Conservation (phyloP, 208 protist species). For the Trypanosoma cruzi region DNA sequence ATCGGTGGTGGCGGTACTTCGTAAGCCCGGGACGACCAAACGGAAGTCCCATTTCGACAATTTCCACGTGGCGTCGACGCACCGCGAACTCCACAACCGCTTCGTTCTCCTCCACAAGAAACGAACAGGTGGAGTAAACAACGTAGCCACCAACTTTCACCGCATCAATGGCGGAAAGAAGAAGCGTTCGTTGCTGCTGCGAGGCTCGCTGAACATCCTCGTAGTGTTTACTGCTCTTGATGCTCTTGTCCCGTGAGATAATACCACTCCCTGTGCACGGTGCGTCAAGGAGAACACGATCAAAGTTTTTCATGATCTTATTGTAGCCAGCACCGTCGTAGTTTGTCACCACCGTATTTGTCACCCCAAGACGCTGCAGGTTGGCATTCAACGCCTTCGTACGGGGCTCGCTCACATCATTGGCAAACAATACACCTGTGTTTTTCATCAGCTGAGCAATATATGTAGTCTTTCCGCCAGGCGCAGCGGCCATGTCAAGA, state of each 20-base stretch:
- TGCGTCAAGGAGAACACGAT: conserved; percentile 97
- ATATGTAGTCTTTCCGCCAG: conserved; percentile 99
- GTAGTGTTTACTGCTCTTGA: conserved; percentile 94
- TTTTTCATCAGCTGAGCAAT: conserved; percentile 99
- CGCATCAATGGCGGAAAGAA: conserved; percentile 98
- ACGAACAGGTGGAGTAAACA: conserved; percentile 99
- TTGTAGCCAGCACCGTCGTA: conserved; percentile 95
- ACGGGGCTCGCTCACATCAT: conserved; percentile 97
- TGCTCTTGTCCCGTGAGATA: conserved; percentile 97
- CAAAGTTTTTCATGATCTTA: conserved; percentile 88
- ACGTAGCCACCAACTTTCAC: conserved; percentile 96
- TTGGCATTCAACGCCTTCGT: conserved; percentile 97
- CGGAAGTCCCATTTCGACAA: conserved; percentile 95
- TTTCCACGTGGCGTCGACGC: conserved; percentile 88
- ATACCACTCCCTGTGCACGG: conserved; percentile 99
- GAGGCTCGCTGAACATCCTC: conserved; percentile 93
- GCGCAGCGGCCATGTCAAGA: conserved; percentile 99
- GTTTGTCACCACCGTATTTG: conserved; percentile 95
- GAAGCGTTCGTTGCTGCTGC: conserved; percentile 96
- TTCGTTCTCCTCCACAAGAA: conserved; percentile 99
- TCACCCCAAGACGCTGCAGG: conserved; percentile 95
- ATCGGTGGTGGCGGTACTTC: conserved; percentile 85
- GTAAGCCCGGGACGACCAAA: conserved; percentile 94
- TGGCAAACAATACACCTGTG: conserved; percentile 97
- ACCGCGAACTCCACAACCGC: conserved; percentile 98